A percentile compares a stretch with the other conserved stretches of the same genome.
Conservation (phyloP, 2,329 filamentous ascomycete genomes). For the Xylariaceae sp. region DNA sequence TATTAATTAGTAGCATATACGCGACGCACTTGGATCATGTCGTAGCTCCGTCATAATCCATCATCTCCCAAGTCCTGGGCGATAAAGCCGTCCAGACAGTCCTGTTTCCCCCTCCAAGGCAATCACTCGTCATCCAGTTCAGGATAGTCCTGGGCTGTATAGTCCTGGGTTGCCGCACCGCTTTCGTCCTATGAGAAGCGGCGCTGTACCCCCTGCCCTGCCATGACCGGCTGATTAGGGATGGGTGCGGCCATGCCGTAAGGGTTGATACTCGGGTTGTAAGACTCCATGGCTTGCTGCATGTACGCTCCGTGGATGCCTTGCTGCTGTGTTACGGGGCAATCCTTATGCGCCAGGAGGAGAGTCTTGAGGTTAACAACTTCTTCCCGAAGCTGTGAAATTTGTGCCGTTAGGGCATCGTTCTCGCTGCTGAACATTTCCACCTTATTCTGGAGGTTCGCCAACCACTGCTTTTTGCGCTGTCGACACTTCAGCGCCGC, state of each 20-base stretch:
- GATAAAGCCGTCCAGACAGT: background rate
- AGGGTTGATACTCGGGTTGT: conserved; percentile 54
- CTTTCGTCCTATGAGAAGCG: conserved; percentile 50
- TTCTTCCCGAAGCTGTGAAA: conserved; percentile 82
- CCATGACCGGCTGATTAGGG: conserved; percentile 51
- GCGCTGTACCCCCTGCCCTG: conserved; percentile 51
- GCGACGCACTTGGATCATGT: conserved; percentile 5
- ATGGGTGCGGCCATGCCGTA: conserved; percentile 56
- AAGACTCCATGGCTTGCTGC: conserved; percentile 53
- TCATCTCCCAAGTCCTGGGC: no score
- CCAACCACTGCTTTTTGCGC: conserved; percentile 98
- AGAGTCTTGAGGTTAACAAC: conserved; percentile 93
- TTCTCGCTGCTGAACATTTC: conserved; percentile 92
- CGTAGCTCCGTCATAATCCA: no score
- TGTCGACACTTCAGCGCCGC: conserved; percentile 96
- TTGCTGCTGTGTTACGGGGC: conserved; percentile 85
- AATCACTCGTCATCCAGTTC: conserved; percentile 1
- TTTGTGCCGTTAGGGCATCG: conserved; percentile 77
- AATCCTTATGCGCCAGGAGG: conserved; percentile 91
- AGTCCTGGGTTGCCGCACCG: conserved; percentile 13
- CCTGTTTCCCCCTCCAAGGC: background rate
- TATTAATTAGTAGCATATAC: conserved; percentile 15
- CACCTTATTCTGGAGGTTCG: conserved; percentile 90
- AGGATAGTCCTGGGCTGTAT: conserved; percentile 7
- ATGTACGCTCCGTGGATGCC: conserved; percentile 59